Evolutionary conservation across 2,329 filamentous ascomycete species (phyloP), one percentile per base, ranked within the genome.

Genomic region (Ophiobolus disseminans): DNA sequence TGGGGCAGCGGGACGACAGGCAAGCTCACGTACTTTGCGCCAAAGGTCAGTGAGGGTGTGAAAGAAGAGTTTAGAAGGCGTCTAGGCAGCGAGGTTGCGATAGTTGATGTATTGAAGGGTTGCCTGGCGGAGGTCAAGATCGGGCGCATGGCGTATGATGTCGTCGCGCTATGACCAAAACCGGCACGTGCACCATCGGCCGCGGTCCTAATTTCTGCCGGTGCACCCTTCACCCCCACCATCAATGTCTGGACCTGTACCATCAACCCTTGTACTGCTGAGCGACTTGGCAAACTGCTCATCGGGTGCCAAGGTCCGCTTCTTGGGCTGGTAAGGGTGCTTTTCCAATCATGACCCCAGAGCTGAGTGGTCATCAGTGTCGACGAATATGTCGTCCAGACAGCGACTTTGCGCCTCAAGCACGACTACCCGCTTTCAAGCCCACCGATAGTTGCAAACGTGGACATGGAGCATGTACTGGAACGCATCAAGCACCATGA

Each of bases 321-420:
- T 97, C 72, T 75, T 97, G 40, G 92, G 91, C 73, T 97, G 92
- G 93, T 96, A 81, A 76, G 85, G 75, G 39, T 31, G 22, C 38
- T 21, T 8, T 16, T 10, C 3, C 20, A 13, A n/a, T 35, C 40
- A 9, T 21, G 11, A 28, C 37, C 14, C 43, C 47, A 30, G 25
- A 32, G 51, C 58, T 53, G 44, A 63, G 45, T 21, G 11, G 48
- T 26, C 25, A 6, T 28, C 65, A 88, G 86, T 64, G 81, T 89
- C 25, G 79, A 81, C 28, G 73, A 76, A 25, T 89, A 89, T 63
- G 70, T 80, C 42, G 77, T 80, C 34, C 59, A 74, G 11, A 81
- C 78, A 7, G 91, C 82, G 8, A 80, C 79, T 26, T 75, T 97
- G 22, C 80, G 78, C 4, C 78, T 97, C 34, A 82, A 86, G 56